Percentiles rank a stretch among this genome's conserved stretches.
These are phyloP conservation scores for Raphanus hybrid DNA, from an alignment of 441 rosid species.

Conservation along the genomic window DNA sequence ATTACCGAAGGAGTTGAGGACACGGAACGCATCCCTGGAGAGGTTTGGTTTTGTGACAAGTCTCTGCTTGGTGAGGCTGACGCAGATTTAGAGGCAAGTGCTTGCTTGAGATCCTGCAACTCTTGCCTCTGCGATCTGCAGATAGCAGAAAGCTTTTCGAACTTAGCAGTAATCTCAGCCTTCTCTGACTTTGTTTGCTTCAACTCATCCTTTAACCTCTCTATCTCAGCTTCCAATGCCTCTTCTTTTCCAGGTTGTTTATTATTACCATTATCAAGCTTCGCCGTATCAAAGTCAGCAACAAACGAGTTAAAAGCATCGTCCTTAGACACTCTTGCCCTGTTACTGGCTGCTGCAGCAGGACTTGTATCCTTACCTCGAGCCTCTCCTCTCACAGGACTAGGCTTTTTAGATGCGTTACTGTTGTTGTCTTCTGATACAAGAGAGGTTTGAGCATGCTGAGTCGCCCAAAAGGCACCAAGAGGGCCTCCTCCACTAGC, in stretches of 20 bases:
- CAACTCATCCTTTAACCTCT: constrained; percentile 75
- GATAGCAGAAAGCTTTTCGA: constrained; percentile 90
- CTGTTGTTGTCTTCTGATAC: constrained; percentile 57
- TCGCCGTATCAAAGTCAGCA: constrained; percentile 81
- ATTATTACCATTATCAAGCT: constrained; percentile 53
- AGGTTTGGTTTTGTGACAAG: constrained; percentile 49
- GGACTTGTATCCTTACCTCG: constrained; percentile 47
- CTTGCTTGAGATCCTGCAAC: constrained; percentile 93
- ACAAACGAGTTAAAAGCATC: constrained; percentile 72
- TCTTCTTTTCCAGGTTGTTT: constrained; percentile 54
- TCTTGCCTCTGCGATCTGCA: constrained; percentile 96
- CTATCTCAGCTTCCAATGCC: constrained; percentile 68
- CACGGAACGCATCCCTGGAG: constrained; percentile 48
- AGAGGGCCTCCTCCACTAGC: constrained; percentile 65
- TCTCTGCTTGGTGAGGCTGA: constrained; percentile 67
- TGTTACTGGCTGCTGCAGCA: constrained; percentile 42
- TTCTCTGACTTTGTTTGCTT: constrained; percentile 74
- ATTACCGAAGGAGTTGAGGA: constrained; percentile 55
- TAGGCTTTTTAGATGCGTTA: constrained; percentile 47
- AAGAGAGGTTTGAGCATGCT: constrained; percentile 67
- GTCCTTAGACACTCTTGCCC: constrained; percentile 57
- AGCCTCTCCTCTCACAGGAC: constrained; percentile 57
- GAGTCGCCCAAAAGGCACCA: constrained; percentile 96
- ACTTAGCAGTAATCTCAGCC: constrained; percentile 75
- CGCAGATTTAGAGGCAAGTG: constrained; percentile 55